These are phyloP conservation scores for Periconia sp. DNA, from an alignment of 2,329 filamentous ascomycete species.

Conservation along the genomic window DNA sequence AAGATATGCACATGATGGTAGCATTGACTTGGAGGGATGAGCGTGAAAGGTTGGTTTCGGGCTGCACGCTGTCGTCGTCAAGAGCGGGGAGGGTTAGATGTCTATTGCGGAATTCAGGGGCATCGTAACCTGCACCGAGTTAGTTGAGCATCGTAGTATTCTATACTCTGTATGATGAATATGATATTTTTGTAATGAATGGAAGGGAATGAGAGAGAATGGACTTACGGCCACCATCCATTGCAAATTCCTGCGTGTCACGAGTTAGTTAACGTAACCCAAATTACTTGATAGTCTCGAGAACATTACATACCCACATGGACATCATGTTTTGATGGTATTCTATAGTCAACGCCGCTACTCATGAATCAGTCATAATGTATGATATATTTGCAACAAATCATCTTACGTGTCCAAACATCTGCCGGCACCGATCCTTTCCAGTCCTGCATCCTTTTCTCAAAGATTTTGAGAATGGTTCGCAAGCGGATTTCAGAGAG, in stretches of 20 bases:
- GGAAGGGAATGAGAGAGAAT: neutral
- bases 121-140: conserved; percentile 24
- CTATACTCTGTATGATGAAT: neutral
- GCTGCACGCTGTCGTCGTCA: conserved; percentile 34
- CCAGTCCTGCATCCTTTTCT: conserved; percentile 40
- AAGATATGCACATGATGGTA: conserved; percentile 36
- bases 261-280: neutral
- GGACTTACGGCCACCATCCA: conserved; percentile 34
- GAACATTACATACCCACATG: conserved; percentile 24
- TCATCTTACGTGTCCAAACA: conserved; percentile 29
- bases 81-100: conserved; percentile 36
- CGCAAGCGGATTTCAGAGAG: conserved; percentile 39
- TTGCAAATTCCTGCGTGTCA: conserved; percentile 30
- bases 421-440: conserved; percentile 32
- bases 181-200: neutral
- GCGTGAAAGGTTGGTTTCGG: conserved; percentile 34
- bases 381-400: neutral
- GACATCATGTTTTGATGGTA: conserved; percentile 37
- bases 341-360: conserved; percentile 28
- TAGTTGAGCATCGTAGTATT: neutral
- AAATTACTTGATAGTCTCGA: too few relatives aligned
- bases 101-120: conserved; percentile 37
- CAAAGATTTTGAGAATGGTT: conserved; percentile 39
- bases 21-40: conserved; percentile 40
- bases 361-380: neutral